Evolutionary conservation across 306 rosid genomes (phyloP).

Genomic region (Gillenia trifoliata): DNA sequence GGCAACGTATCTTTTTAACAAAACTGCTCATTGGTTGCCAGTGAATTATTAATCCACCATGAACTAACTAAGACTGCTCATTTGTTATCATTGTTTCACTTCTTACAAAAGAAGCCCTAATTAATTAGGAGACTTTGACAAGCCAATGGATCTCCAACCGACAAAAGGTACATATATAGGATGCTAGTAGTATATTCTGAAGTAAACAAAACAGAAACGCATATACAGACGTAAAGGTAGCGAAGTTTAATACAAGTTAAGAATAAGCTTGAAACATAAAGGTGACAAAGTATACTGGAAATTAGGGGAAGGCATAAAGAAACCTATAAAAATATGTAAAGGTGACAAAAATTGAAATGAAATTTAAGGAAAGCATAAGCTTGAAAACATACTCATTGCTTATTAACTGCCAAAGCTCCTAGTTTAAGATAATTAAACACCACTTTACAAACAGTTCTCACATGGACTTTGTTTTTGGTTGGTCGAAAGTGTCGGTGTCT

Average conservation of each 20-base stretch:
- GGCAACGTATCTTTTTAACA: background rate
- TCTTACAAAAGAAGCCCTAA: background rate
- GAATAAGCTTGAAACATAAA: background rate
- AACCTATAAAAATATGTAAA: no score
- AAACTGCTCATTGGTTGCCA: background rate
- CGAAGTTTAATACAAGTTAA: background rate
- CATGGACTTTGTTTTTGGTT: slow-evolving; percentile 17
- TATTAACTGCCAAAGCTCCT: background rate
- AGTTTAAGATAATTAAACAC: background rate
- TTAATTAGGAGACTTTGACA: background rate
- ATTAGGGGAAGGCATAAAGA: background rate
- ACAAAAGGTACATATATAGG: background rate
- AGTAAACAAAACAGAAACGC: background rate
- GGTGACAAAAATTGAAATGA: background rate
- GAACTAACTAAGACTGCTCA: no score
- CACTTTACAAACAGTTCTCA: background rate
- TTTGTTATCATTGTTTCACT: background rate
- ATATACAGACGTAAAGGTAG: background rate
- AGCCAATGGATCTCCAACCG: slow-evolving; percentile 1
- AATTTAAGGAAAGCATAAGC: background rate
- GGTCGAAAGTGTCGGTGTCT: slow-evolving; percentile 2
- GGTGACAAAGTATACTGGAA: background rate
- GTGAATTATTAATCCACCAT: no score
- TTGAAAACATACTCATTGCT: background rate
- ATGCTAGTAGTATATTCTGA: background rate